Evolutionary conservation across 208 protist genomes (phyloP).

Genomic region (Wallacemonas sp.): DNA sequence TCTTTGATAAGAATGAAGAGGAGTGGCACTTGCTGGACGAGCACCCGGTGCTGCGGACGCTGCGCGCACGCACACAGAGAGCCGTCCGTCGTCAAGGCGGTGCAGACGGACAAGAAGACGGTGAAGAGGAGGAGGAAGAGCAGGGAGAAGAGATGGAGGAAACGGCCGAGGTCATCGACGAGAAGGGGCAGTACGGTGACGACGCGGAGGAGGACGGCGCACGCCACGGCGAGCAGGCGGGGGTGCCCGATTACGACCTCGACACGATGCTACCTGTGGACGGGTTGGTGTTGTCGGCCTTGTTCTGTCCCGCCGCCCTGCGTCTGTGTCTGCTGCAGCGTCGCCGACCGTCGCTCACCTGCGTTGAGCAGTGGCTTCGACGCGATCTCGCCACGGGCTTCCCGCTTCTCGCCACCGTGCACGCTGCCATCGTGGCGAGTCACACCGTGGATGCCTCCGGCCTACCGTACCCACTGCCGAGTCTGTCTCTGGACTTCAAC

Average conservation of each 20-base stretch:
- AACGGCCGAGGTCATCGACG: slow-evolving; percentile 13
- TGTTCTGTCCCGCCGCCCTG: slow-evolving; percentile 53
- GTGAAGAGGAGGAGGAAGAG: slow-evolving; percentile 19
- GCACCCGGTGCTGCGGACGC: slow-evolving; percentile 34
- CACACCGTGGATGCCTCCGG: slow-evolving; percentile 31
- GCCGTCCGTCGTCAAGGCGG: background rate
- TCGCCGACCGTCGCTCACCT: slow-evolving; percentile 22
- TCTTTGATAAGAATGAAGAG: slow-evolving; percentile 19
- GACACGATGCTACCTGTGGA: slow-evolving; percentile 52
- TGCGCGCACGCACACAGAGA: slow-evolving; percentile 26
- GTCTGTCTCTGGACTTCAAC: slow-evolving; percentile 60
- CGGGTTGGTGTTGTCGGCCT: slow-evolving; percentile 61
- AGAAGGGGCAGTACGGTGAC: background rate
- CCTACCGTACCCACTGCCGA: slow-evolving; percentile 53
- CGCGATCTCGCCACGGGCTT: slow-evolving; percentile 45
- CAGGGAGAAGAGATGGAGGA: slow-evolving; percentile 15
- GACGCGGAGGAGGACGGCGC: slow-evolving; percentile 19
- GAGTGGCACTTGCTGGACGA: slow-evolving; percentile 60
- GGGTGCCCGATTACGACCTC: slow-evolving; percentile 31
- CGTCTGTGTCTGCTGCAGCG: slow-evolving; percentile 60
- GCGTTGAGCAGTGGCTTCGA: slow-evolving; percentile 49
- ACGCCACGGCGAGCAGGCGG: slow-evolving; percentile 1
- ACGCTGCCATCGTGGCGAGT: slow-evolving; percentile 40
- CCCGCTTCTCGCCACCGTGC: slow-evolving; percentile 57
- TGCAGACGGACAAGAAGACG: background rate